Percentiles rank a stretch among this genome's conserved stretches.
Conservation (phyloP, 345 rosid species). For the Ricinus communis region DNA sequence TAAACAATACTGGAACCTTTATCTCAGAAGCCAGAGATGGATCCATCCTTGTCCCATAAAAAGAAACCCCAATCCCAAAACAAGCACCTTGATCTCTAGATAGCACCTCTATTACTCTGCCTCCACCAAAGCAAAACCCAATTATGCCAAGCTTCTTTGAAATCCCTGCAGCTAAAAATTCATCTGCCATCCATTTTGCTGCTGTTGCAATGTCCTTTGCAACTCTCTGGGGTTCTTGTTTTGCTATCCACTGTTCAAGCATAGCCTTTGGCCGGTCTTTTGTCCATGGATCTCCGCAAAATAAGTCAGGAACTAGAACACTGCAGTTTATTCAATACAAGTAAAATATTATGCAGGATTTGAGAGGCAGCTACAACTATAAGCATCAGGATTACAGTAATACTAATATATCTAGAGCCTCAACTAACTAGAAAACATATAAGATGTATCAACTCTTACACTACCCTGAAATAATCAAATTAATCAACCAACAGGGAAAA, state of each 20-base stretch:
- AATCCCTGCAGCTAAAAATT: constrained; percentile 71
- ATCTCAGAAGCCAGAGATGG: constrained; percentile 37
- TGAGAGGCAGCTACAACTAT: background rate
- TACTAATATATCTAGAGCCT: background rate
- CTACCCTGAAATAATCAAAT: too few relatives aligned
- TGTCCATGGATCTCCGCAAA: constrained; percentile 80
- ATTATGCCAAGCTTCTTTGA: constrained; percentile 77
- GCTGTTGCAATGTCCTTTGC: constrained; percentile 48
- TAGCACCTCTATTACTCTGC: constrained; percentile 59
- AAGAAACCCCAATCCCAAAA: constrained; percentile 68
- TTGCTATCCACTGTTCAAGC: constrained; percentile 54
- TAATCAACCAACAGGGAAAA: too few relatives aligned
- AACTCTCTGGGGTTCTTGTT: constrained; percentile 52
- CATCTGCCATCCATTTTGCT: constrained; percentile 75
- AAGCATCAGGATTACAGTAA: background rate
- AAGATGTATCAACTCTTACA: too few relatives aligned
- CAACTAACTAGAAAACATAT: too few relatives aligned
- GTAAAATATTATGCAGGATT: constrained; percentile 4
- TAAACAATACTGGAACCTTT: constrained; percentile 67
- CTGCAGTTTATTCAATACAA: constrained; percentile 35
- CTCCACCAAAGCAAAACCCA: constrained; percentile 91
- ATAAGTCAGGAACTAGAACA: constrained; percentile 87
- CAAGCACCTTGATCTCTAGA: constrained; percentile 49
- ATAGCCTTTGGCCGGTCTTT: constrained; percentile 42
- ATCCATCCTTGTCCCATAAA: constrained; percentile 84